phyloP scores from a whole-genome alignment of 768 basidiomycete species.

The Erythrobasidium yunnanense region DNA sequence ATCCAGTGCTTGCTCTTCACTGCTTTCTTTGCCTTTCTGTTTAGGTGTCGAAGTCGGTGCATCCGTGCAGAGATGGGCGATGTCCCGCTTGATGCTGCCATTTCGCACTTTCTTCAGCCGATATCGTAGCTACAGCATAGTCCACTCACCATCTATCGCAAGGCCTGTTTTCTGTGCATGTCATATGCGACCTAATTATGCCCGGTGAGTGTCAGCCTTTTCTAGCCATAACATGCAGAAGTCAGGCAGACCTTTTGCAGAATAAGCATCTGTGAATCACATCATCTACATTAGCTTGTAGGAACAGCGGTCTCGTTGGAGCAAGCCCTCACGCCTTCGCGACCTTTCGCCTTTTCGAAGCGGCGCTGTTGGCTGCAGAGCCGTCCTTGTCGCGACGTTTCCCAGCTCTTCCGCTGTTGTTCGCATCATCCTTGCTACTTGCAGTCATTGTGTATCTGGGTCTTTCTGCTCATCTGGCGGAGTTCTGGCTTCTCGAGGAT shows the following conservation, averaged over 20 bases:
- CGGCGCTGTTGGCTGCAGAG: background rate
- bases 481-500: too few species aligned
- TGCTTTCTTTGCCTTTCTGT: background rate
- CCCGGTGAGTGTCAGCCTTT: too few species aligned
- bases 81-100: slow-evolving; percentile 77
- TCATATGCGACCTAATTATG: slow-evolving; percentile 25
- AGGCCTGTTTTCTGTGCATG: slow-evolving; percentile 47
- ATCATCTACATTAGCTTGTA: too few species aligned
- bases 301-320: too few species aligned
- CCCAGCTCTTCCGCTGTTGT: background rate
- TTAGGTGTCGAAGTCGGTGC: slow-evolving; percentile 42
- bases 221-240: too few species aligned
- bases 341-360: slow-evolving; percentile 29
- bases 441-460: too few species aligned
- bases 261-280: too few species aligned
- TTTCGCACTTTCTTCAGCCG: too few species aligned
- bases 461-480: too few species aligned
- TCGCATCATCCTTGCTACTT: too few species aligned
- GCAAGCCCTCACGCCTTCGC: slow-evolving; percentile 36
- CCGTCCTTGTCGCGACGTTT: background rate
- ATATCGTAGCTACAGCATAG: too few species aligned
- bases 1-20: background rate
- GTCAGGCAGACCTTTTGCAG: too few species aligned
- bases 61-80: slow-evolving; percentile 53
- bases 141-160: slow-evolving; percentile 90